phyloP scores from a whole-genome alignment of 768 basidiomycete species.

The Saitozyma podzolica region DNA sequence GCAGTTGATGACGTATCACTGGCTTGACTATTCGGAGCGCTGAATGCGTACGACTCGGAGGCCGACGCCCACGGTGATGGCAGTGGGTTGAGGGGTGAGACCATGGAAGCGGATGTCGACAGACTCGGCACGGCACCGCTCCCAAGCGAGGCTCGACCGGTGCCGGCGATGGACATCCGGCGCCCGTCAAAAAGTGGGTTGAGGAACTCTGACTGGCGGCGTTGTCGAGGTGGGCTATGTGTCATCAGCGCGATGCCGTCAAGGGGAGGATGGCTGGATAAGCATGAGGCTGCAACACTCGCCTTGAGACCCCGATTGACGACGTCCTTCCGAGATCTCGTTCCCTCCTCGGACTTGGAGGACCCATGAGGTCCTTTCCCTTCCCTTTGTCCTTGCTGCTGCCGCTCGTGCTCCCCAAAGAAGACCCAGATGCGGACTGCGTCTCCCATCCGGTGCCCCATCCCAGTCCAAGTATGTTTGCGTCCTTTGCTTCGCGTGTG shows the following conservation, averaged over 20 bases:
- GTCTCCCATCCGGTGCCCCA: conserved; percentile 29
- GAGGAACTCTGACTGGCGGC: conserved; percentile 43
- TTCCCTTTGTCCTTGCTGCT: conserved; percentile 36
- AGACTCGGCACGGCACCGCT: conserved; percentile 23
- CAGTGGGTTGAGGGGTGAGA: conserved; percentile 49
- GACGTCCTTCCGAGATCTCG: conserved; percentile 25
- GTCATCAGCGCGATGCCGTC: background rate
- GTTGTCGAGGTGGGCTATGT: conserved; percentile 31
- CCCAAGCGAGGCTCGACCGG: conserved; percentile 10
- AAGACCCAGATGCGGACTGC: conserved; percentile 21
- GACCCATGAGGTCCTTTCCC: conserved; percentile 24
- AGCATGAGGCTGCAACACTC: conserved; percentile 12
- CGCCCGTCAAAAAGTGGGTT: conserved; percentile 30
- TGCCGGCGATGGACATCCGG: conserved; percentile 24
- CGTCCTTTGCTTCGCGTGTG: conserved; percentile 8
- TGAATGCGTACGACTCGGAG: conserved; percentile 21
- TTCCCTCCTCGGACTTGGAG: conserved; percentile 36
- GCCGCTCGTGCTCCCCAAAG: conserved; percentile 21
- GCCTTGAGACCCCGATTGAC: conserved; percentile 27
- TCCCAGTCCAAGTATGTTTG: conserved; percentile 37
- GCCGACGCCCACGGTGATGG: conserved; percentile 46
- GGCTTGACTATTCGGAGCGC: conserved; percentile 25
- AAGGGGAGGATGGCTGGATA: too few relatives aligned
- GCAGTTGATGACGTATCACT: conserved; percentile 23
- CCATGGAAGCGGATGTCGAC: conserved; percentile 47